Base-by-base conservation (phyloP, 2,329 filamentous ascomycete genomes). In the Canariomyces notabilis region DNA sequence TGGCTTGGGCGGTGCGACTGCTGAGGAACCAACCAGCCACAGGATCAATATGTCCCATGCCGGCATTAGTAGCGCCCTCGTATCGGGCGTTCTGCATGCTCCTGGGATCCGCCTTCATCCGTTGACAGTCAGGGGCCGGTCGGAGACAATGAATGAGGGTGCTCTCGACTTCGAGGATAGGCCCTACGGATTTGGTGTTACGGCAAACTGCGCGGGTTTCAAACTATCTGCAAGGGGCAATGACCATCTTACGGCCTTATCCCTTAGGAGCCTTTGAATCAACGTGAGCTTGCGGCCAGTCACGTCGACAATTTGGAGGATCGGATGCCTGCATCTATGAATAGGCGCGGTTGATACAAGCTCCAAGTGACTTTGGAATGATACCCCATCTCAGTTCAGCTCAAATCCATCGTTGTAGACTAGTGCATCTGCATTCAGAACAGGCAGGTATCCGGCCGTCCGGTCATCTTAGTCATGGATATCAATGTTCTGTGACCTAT, bases 1-100 rank as follows among this genome's bases (percentile, higher is more conserved):
- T 90, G 79, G 72, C 72, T 74, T 61, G 76, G 79, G 46, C 76
- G 78, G 56, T 82, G 78, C 59, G 76, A 82, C 62, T 81, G 78
- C 59, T 82, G 58, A 60, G 43, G 42, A 56, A 49, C 6, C 11
- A 33, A 37, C 31, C 22, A 33, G 31, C 8, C 20, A 16, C 42
- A 42, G 37, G 23, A 50, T 51, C 43, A 38, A 45, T 32, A 21
- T 11, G n/a, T 29, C 34, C 31, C 26, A 9, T 11, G 26, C 26
- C 8, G 26, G 26, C 26, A 4, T 9, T 33, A 20, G 23, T 37
- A 34, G 35, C 41, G 21, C 35, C 36, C 36, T 32, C 33, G 46
- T 51, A 45, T 37, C 21, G 48, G 48, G 12, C 46, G 6, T 22
- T 35, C 53, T 61, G 60, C 53, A 57, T 64, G 57, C 56, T 69